Base-by-base conservation (phyloP, 2,329 filamentous ascomycete genomes). In the Thyridium curvatum region DNA sequence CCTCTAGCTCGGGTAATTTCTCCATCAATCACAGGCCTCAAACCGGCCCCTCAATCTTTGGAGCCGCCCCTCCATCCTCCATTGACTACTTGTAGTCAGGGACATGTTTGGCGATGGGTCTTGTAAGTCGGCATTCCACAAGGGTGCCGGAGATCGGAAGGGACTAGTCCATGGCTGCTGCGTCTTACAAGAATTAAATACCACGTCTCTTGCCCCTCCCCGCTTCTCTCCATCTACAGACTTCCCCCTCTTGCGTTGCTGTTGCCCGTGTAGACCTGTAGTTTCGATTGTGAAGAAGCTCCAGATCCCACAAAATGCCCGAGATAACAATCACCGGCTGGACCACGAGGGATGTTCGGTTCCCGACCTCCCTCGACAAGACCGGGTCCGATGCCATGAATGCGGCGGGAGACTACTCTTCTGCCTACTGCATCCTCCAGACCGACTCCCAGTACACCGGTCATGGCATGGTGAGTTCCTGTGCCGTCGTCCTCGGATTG, bases 351-450 rank as follows among this genome's bases (percentile, higher is more conserved):
- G 84, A 88, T 66, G 82, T 88, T 58, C 79, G 84, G 51, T 88
- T 88, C 59, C 84, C 84, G 61, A 96, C 89, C n/a, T 95, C 89
- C 31, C 79, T 96, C 44, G 88, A 94, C 66, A 93, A 91, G 69
- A 94, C 88, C n/a, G 89, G 89, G 53, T 94, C 87, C 8, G 90
- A 96, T 76, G 90, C 91, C 55, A 96, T 95, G 90, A 95, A 96
- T 58, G 85, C 86, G 3, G 88, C 89, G 3, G 86, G 88, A 45
- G 88, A 95, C 64, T 95, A 95, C 66, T 94, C 88, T 2, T 75
- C 89, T 12, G 89, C 90, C n/a, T 96, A 95, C 71, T 94, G 88
- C 61, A 91, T 95, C 53, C 69, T 96, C 35, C 69, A 87, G 56
- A 95, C 89, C 1, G 84, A 94, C 58, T 82, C 84, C 1, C 57